Percentiles rank a stretch among this genome's conserved stretches.
phyloP scores from a whole-genome alignment of 2,329 filamentous ascomycete species.

The Fusarium goolgardi region DNA sequence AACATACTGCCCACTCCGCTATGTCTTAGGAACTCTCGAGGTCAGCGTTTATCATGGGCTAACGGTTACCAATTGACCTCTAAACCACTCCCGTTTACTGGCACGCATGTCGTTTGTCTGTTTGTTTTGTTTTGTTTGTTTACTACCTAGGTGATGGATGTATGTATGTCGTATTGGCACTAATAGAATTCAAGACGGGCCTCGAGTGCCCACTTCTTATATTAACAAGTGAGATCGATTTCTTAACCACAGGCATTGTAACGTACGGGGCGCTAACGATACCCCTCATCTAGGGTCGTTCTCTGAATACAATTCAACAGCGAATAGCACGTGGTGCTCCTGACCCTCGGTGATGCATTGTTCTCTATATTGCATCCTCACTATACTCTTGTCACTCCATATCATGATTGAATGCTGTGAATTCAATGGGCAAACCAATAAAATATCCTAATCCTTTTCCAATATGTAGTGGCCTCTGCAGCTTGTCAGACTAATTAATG shows the following conservation, averaged over 20 bases:
- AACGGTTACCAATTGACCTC: background rate
- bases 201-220: conserved; percentile 14
- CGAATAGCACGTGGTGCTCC: background rate
- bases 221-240: conserved; percentile 12
- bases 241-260: conserved; percentile 9
- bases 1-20: background rate
- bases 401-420: background rate
- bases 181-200: conserved; percentile 7
- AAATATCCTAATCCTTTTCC: background rate
- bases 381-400: background rate
- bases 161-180: conserved; percentile 18
- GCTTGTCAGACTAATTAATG: conserved; percentile 31
- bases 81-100: background rate
- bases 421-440: background rate
- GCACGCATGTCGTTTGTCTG: conserved; percentile 1
- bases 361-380: background rate
- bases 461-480: conserved; percentile 8
- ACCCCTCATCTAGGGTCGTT: conserved; percentile 1
- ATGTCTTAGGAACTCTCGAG: background rate
- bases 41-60: background rate
- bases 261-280: background rate
- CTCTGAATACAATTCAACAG: background rate
- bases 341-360: background rate
- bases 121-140: conserved; percentile 20
- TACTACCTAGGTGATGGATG: conserved; percentile 2